Base-by-base conservation (phyloP, 768 basidiomycete species). In the Naganishia randhawae region DNA sequence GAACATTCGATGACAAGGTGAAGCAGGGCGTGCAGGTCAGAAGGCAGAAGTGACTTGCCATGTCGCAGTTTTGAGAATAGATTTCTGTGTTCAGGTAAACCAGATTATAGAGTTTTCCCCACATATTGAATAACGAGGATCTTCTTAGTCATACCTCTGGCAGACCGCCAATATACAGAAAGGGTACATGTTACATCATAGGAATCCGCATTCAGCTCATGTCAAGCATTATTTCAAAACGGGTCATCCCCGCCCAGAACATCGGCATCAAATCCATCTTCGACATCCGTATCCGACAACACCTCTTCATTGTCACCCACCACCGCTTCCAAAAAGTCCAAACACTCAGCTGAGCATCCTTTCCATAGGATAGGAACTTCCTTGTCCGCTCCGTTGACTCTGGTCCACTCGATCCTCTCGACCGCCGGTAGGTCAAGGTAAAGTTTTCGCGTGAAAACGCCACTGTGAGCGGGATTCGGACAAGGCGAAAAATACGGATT, bases 401-500 rank as follows among this genome's bases (percentile, higher is more conserved):
- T 63, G n/a, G 67, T 65, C 75, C 75, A 79, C 62, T 79, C 75
- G 50, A 77, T 65, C 33, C 76, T 55, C 50, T 77, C 74, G 35
- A 78, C 78, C 19, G 75, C 75, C 17, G 77, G 62, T 33, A 25
- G 13, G 27, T 74, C 69, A 11, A 79, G 45, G 63, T 73, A 79
- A 16, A 77, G 13, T 22, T 68, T 72, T 19, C 75, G 67, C 39
- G 69, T 75, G n/a, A 65, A 41, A 1, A 31, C 52, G 41, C 29
- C 27, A n/a, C 33, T 42, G 29, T 77, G 78, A 10, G 73, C 66
- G 2, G 76, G 77, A 22, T 74, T 74, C 16, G 74, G 76, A 53
- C 78, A 79, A 5, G 75, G 72, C 31, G 69, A 65, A 64, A 69
- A 78, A 62, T 72, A 77, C 25, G 76, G 78, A 57, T 79, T 79